Base-by-base conservation (phyloP, 805 yeast species). In the Metschnikowia vanudenii region DNA sequence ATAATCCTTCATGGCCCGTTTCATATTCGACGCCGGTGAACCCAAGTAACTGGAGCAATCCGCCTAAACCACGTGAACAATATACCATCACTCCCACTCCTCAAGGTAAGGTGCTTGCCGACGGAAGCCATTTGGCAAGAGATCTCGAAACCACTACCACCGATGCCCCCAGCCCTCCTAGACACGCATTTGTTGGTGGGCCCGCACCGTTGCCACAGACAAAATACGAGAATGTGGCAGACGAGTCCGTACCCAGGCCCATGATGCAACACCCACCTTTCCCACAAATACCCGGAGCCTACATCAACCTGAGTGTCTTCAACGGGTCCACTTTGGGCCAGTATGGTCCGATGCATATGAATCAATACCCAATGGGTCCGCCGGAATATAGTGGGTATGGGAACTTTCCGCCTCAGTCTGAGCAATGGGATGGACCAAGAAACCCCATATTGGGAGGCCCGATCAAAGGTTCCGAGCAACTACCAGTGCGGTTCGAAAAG, bases 341-440 rank as follows among this genome's bases (percentile, higher is more conserved):
- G 26, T 43, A 37, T 22, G 41, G 35, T 31, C 50, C 49, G 12
- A 36, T 51, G 28, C 56, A 51, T n/a, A 24, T 53, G 31, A 48
- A 46, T 13, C 48, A 17, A 5, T 45, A 46, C 32, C 50, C 38
- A n/a, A 35, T 46, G 13, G 44, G 34, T 33, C 53, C 45, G 8
- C 50, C 48, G 10, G 45, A 43, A 17, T 32, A 43, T 36, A 36
- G 37, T 16, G 39, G 36, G 20, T 46, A 45, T 26, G 50, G 46
- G 18, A 47, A 41, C 35, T 49, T 39, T 30, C 57, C 41, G 11
- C 37, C 45, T 19, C 57, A 34, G 13, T 37, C 43, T 5, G 58
- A 55, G 32, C 52, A 49, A 26, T 53, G 58, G 58, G 57, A 53
- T 13, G 53, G 4, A 38, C 43, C 26, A 47, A 45, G 19, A 43